Base-by-base conservation (phyloP, 2,329 filamentous ascomycete species). In the Helotiales sp. region DNA sequence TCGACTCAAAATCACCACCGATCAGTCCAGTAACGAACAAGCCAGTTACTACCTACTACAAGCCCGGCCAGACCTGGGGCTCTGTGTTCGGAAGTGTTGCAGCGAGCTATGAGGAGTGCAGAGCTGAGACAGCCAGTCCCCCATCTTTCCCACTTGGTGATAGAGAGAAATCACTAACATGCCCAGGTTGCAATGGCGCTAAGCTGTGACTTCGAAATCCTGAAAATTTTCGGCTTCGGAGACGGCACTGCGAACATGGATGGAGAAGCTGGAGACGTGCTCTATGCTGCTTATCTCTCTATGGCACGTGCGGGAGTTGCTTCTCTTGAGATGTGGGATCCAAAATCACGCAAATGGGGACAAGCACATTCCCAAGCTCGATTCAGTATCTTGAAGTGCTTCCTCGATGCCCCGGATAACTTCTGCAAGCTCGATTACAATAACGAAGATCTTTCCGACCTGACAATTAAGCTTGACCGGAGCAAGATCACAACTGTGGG, bases 251-350 rank as follows among this genome's bases (percentile, higher is more conserved):
- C 81, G 52, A 82, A 96, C 68, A 87, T 96, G 65, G 77, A 89
- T 63, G 81, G 84, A 59, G 84, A 89, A 69, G 91, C 92, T 9
- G 93, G 92, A 42, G 89, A 96, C 69, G 85, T 99, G 6, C 83
- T 98, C 7, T 97, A 93, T 69, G 86, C 87, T 0, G 87, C 89
- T 2, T 99, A 98, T 73, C 83, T 99, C 9, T 86, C 87, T 65
- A 98, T 99, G 93, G 95, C 95, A 13, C 86, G 93, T 34, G 91
- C 92, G n/a, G 95, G 95, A 60, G 80, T 99, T 44, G 84, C 87
- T 5, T 89, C 93, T 1, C 81, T 98, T 22, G 93, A 98, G 72
- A 91, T 95, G 80, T 98, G 92, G 92, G 92, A 97, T 69, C 92
- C 92, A 5, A 93, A 93, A 77, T 87, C 83, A 67, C 81, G 86